Percentiles rank a stretch among this genome's conserved stretches.
These are phyloP conservation scores for Penicillium ochrochloron DNA, from an alignment of 495 filamentous ascomycete genomes.

Conservation along the genomic window DNA sequence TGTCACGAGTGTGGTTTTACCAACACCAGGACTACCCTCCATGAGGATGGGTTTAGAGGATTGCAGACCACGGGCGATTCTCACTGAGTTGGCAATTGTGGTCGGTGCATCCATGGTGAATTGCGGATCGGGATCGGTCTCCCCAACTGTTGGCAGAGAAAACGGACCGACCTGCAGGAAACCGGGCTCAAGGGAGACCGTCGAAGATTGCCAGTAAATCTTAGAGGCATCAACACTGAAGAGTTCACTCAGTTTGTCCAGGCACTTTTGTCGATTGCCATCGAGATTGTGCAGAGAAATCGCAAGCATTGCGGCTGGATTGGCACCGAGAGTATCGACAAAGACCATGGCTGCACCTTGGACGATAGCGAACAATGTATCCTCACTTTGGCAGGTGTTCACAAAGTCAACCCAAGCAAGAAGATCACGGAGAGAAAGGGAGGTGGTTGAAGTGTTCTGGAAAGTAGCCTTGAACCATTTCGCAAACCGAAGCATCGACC, in stretches of 20 bases:
- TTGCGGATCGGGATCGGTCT: conserved; percentile 55
- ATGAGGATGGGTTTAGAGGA: conserved; percentile 87
- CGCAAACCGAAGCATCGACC: conserved; percentile 79
- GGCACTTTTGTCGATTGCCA: conserved; percentile 69
- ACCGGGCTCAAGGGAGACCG: conserved; percentile 50
- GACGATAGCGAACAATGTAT: conserved; percentile 63
- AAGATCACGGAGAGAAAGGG: conserved; percentile 87
- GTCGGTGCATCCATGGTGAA: conserved; percentile 89
- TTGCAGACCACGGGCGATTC: conserved; percentile 88
- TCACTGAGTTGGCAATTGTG: conserved; percentile 84
- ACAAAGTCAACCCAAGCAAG: conserved; percentile 94
- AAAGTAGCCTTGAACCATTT: conserved; percentile 88
- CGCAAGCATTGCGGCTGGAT: conserved; percentile 82
- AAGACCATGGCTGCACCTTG: conserved; percentile 96
- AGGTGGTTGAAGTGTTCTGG: conserved; percentile 68
- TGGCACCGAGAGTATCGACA: conserved; percentile 92
- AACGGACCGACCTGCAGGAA: conserved; percentile 74
- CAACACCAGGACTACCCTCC: conserved; percentile 95
- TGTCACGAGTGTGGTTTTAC: conserved; percentile 91
- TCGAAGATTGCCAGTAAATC: conserved; percentile 63
- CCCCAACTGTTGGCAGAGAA: conserved; percentile 56
- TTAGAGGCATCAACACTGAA: conserved; percentile 63
- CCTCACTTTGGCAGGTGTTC: conserved; percentile 60
- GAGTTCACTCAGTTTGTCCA: conserved; percentile 71
- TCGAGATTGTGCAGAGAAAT: conserved; percentile 60